Evolutionary conservation across 441 rosid species (phyloP).

Genomic region (Croton setiger): DNA sequence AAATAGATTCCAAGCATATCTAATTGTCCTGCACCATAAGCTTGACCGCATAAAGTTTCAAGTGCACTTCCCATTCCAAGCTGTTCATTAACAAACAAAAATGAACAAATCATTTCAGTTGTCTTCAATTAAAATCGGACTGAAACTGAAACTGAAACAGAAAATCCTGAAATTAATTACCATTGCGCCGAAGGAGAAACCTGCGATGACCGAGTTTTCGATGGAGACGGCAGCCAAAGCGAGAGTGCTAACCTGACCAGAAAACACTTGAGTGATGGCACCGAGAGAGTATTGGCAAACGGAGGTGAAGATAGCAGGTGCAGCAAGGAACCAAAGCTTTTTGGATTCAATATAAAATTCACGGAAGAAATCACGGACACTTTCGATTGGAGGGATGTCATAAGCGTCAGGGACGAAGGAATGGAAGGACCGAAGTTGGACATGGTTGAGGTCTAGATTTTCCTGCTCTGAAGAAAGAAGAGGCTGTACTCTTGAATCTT

Average conservation of each 20-base stretch:
- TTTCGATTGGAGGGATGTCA: conserved; percentile 32
- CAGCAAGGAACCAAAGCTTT: conserved; percentile 54
- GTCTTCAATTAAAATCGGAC: no score
- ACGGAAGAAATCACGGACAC: conserved; percentile 27
- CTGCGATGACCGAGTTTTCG: conserved; percentile 53
- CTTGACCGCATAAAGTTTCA: conserved; percentile 80
- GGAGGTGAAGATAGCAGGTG: conserved; percentile 50
- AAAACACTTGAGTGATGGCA: conserved; percentile 40
- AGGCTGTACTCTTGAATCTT: no score
- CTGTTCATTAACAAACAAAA: no score
- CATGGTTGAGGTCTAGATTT: no score
- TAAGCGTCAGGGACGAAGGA: conserved; percentile 3
- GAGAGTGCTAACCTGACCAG: conserved; percentile 37
- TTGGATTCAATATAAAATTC: conserved; percentile 36
- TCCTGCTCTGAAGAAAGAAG: no score
- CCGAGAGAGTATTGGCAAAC: conserved; percentile 50
- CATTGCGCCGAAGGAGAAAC: conserved; percentile 49
- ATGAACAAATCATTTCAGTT: neutral
- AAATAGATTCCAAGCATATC: conserved; percentile 72
- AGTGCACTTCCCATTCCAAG: conserved; percentile 83
- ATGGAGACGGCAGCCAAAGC: conserved; percentile 42
- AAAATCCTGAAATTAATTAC: neutral
- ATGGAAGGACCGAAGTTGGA: no score
- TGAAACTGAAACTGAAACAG: no score
- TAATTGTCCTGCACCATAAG: conserved; percentile 67